These are phyloP conservation scores for barley (Hordeum vulgare) DNA, from an alignment of 176 grass and related monocot genomes.

Conservation along the genomic window MorexV3_pseudomolecules_assembly NC_058523.1:10101927-10102426, in stretches of 20 bases:
- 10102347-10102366: not conserved
- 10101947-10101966: constrained; percentile 42
- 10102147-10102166: constrained; percentile 92
- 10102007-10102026: constrained; percentile 98
- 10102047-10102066: constrained; percentile 65
- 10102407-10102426: not conserved
- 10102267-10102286: constrained; percentile 2
- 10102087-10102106: not conserved
- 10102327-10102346: not conserved
- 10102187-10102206: constrained; percentile 97
- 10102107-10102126: not conserved
- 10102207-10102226: constrained; percentile 98
- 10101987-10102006: constrained; percentile 97
- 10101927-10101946: not conserved
- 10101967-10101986: constrained; percentile 99
- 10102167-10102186: constrained; percentile 96
- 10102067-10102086: not conserved
- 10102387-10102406: not conserved
- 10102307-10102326: not conserved
- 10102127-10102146: constrained; percentile 30
- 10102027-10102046: constrained; percentile 84
- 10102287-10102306: not conserved
- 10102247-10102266: constrained; percentile 69
- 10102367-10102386: not conserved
- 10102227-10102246: constrained; percentile 91